phyloP scores from a whole-genome alignment of 23 red algal species.

The Agarophyton chilense region DNA sequence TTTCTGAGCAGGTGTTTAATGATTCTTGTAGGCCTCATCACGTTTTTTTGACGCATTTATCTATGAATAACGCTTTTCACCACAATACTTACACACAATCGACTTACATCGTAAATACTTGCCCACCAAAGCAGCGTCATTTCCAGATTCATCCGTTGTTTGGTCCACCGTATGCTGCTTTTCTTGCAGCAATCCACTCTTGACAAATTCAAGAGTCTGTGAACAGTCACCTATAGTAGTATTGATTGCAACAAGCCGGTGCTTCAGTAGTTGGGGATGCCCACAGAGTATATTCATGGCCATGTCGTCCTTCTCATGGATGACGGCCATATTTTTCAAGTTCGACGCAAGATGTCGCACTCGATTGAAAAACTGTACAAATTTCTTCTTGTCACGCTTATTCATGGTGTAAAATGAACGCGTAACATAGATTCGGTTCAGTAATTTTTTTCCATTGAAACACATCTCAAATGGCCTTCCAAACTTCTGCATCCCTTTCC shows the following conservation, averaged over 20 bases:
- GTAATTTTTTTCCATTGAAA: too few relatives aligned
- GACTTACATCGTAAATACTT: neutral
- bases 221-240: neutral
- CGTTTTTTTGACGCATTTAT: constrained; percentile 9
- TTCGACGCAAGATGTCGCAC: neutral
- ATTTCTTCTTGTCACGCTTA: constrained; percentile 13
- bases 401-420: constrained; percentile 32
- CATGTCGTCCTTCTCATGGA: neutral
- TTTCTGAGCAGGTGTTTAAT: neutral
- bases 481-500: neutral
- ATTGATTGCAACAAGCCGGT: constrained; percentile 27
- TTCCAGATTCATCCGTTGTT: neutral
- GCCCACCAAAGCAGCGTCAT: too few relatives aligned
- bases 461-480: too few relatives aligned
- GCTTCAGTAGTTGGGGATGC: neutral
- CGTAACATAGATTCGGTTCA: constrained; percentile 3
- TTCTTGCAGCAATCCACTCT: constrained; percentile 40
- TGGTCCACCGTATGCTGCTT: neutral
- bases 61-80: neutral
- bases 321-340: neutral
- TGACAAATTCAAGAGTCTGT: constrained; percentile 20
- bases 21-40: constrained; percentile 1
- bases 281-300: constrained; percentile 22
- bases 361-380: neutral
- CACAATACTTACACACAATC: constrained; percentile 24